phyloP scores from a whole-genome alignment of 257 asterid genomes.

The Forsythia viridissima region DNA sequence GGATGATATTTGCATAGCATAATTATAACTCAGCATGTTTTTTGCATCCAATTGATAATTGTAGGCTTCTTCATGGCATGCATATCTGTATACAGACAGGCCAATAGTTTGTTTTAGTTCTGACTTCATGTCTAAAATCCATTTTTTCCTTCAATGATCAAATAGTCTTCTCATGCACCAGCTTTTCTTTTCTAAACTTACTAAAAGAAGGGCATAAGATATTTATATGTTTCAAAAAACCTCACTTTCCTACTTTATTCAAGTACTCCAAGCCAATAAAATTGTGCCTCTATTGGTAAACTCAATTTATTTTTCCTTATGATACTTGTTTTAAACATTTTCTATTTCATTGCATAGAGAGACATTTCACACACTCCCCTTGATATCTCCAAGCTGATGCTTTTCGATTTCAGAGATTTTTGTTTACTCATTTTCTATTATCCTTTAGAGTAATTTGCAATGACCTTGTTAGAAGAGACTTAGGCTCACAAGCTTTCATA shows the following conservation, averaged over 20 bases:
- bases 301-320: not conserved
- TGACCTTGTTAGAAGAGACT: not conserved
- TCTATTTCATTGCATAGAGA: not conserved
- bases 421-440: not conserved
- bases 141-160: conserved; percentile 5
- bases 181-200: not conserved
- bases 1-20: not conserved
- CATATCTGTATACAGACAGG: not conserved
- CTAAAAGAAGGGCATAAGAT: not conserved
- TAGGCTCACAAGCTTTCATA: not conserved
- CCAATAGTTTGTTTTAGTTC: not conserved
- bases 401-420: not conserved
- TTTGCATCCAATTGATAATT: not conserved
- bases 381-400: not conserved
- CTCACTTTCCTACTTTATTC: not conserved
- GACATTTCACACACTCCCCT: not conserved
- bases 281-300: not conserved
- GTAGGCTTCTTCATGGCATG: not conserved
- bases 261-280: not conserved
- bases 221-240: not conserved
- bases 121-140: not conserved
- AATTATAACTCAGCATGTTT: not conserved
- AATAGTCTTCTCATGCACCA: not conserved
- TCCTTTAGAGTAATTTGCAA: not conserved
- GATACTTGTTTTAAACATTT: not conserved